Evolutionary conservation across 169 alveolate species (phyloP), one percentile per base, ranked within the genome.

Genomic region (Cryptosporidium tyzzeri): DNA sequence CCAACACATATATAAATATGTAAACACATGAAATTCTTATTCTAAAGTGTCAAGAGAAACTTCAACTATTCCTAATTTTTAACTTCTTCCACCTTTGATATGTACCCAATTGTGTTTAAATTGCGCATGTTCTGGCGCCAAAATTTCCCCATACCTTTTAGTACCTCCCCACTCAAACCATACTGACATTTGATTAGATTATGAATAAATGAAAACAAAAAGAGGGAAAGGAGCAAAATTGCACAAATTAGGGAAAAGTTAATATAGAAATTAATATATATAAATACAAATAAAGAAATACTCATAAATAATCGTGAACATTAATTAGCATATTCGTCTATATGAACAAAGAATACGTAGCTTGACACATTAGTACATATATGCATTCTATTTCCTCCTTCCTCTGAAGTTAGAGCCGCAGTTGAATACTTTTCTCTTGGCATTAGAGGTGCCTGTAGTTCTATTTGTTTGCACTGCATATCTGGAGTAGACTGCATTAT

Each of bases 121-220:
- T 65, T 65, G 50, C 86, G 58, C 86, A 73, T 73, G 86, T 53
- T 73, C 9, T 35, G 70, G 86, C 86, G 86, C 67, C 53, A 73
- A 50, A 58, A 53, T 73, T 55, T 73, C 65, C 68, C 86, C 86
- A 58, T 62, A 73, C 68, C 37, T 23, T 1, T 23, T 5, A 51
- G 37, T 16, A 12, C 86, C 70, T n/a, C 86, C 86, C 86, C 86
- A 73, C 86, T 73, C 9, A n/a, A 55, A 16, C 3, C 21, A 55
- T 55, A 55, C 67, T 9, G 23, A 10, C 2, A 55, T 55, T 55
- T 1, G 62, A 1, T 8, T n/a, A n/a, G 12, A 55, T 16, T 55
- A 10, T 55, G 18, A 3, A 23, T 55, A 55, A 35, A n/a, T 26
- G 2, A 26, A 39, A 55, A 55, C 4, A n/a, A 7, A 1, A 0